Evolutionary conservation across 495 filamentous ascomycete species (phyloP).

Genomic region (Bacidia gigantensis): DNA sequence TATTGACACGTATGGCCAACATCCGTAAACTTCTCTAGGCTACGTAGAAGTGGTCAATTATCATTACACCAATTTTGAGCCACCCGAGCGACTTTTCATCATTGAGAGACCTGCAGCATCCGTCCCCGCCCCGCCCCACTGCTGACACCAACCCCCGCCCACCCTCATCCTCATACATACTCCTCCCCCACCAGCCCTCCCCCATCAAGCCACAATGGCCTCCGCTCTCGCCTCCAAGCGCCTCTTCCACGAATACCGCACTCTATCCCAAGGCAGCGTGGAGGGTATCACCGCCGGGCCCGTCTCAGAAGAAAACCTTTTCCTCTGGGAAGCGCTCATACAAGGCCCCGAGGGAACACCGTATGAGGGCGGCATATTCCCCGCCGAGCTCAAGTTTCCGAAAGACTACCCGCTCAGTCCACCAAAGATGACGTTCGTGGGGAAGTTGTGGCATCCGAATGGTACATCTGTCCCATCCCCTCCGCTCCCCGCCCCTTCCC

Average conservation of each 20-base stretch:
- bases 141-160: background rate
- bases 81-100: too few species aligned
- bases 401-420: slow-evolving; percentile 90
- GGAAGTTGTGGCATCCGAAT: slow-evolving; percentile 94
- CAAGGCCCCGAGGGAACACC: slow-evolving; percentile 91
- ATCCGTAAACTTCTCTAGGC: too few species aligned
- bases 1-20: too few species aligned
- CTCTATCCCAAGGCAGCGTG: slow-evolving; percentile 66
- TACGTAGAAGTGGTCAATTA: too few species aligned
- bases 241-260: slow-evolving; percentile 93
- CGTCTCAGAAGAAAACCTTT: slow-evolving; percentile 86
- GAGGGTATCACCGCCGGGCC: slow-evolving; percentile 94
- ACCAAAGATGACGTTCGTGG: slow-evolving; percentile 85
- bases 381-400: slow-evolving; percentile 86
- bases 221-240: slow-evolving; percentile 63
- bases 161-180: background rate
- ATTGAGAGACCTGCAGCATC: too few species aligned
- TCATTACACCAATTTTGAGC: too few species aligned
- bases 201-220: slow-evolving; percentile 18
- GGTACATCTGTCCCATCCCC: slow-evolving; percentile 36
- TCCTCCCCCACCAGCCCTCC: background rate
- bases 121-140: background rate
- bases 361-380: slow-evolving; percentile 90
- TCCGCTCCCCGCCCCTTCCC: slow-evolving; percentile 1
- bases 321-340: slow-evolving; percentile 93